Percentiles rank a stretch among this genome's conserved stretches.
Conservation (phyloP, 768 basidiomycete species). For the Pholiota microspora region DNA sequence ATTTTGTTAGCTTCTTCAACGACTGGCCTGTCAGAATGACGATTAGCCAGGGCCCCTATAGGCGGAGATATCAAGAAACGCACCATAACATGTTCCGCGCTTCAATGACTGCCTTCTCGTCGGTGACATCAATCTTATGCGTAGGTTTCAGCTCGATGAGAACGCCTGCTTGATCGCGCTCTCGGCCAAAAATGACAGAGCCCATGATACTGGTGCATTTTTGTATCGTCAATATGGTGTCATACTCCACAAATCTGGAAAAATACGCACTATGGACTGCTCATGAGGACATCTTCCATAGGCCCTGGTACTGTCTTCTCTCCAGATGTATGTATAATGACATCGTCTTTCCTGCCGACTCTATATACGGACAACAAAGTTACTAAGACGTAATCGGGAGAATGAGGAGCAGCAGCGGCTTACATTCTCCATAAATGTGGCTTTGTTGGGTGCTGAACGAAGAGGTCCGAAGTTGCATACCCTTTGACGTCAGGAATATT, state of each 20-base stretch:
- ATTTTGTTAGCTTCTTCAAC: conserved; percentile 40
- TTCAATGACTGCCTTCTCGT: conserved; percentile 17
- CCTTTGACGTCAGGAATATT: conserved; percentile 35
- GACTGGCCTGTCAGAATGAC: too few species aligned
- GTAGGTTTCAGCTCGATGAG: conserved; percentile 25
- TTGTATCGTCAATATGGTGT: too few species aligned
- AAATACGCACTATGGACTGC: conserved; percentile 25
- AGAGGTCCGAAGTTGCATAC: conserved; percentile 44
- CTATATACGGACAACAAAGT: too few species aligned
- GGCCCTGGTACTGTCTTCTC: conserved; percentile 36
- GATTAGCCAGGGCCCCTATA: too few species aligned
- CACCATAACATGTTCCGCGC: conserved; percentile 37
- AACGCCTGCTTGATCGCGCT: conserved; percentile 29
- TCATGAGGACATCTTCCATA: conserved; percentile 27
- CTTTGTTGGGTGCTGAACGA: conserved; percentile 41
- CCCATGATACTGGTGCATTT: conserved; percentile 22
- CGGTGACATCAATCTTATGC: conserved; percentile 21
- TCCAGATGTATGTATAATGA: conserved; percentile 33
- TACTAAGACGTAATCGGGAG: not conserved
- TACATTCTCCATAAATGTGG: conserved; percentile 42
- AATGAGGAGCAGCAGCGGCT: conserved; percentile 1
- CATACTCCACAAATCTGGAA: too few species aligned
- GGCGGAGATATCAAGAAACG: conserved; percentile 9
- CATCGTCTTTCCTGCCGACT: conserved; percentile 41
- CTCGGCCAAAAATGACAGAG: conserved; percentile 40